phyloP scores from a whole-genome alignment of 345 rosid species.

The Diplotaxis tenuifolia region DNA sequence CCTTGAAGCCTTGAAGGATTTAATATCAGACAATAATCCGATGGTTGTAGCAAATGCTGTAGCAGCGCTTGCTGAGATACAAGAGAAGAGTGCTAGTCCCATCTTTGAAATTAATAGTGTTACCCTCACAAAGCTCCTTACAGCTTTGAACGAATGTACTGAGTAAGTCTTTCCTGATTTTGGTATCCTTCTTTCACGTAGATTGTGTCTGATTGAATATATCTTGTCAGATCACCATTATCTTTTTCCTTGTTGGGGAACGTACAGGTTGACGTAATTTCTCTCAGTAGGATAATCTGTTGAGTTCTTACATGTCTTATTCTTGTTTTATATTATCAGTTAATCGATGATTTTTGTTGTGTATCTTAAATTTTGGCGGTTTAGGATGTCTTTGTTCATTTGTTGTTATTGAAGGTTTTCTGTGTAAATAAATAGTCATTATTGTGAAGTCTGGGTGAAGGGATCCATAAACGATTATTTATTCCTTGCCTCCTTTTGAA shows the following conservation, averaged over 20 bases:
- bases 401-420: not conserved
- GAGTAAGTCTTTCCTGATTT: conserved; percentile 55
- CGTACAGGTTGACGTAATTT: not conserved
- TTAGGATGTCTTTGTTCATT: not conserved
- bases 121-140: conserved; percentile 88
- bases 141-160: conserved; percentile 97
- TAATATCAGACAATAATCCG: conserved; percentile 97
- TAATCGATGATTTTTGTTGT: not conserved
- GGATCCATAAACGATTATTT: not conserved
- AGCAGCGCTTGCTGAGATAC: conserved; percentile 97
- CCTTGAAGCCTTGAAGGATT: conserved; percentile 88
- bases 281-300: not conserved
- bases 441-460: conserved; percentile 6
- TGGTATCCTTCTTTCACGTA: conserved; percentile 4
- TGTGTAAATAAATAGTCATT: not conserved
- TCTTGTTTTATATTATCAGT: conserved; percentile 1
- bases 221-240: not conserved
- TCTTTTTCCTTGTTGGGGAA: not conserved
- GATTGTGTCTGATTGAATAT: not conserved
- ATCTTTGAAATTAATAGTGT: conserved; percentile 82
- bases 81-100: conserved; percentile 74
- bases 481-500: conserved; percentile 6
- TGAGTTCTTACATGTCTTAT: not conserved
- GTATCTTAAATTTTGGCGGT: not conserved
- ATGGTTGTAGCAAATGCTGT: conserved; percentile 99